phyloP scores from a whole-genome alignment of 208 protist species.

The Balamuthia mandrillaris region DNA sequence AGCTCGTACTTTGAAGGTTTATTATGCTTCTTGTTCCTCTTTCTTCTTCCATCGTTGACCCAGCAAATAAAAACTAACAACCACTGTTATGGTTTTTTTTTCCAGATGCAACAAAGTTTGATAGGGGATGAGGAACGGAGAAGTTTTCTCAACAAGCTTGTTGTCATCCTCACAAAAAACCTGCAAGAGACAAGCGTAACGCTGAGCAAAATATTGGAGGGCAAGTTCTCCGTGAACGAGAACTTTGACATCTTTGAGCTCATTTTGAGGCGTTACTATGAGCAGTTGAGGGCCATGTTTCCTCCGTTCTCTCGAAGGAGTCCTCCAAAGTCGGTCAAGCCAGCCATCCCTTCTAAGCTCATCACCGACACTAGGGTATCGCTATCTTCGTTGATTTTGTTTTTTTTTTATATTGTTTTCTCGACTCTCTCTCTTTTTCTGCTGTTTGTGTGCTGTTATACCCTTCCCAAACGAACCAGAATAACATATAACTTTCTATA shows the following conservation, averaged over 20 bases:
- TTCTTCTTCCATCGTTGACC: background rate
- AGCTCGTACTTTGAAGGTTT: background rate
- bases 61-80: background rate
- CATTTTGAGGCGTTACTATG: background rate
- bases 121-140: background rate
- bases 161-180: background rate
- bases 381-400: background rate
- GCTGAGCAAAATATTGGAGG: background rate
- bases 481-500: too few species aligned
- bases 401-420: background rate
- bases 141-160: background rate
- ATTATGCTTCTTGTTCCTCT: background rate
- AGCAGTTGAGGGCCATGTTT: constrained; percentile 4
- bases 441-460: background rate
- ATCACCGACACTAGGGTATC: background rate
- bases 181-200: background rate
- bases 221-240: background rate
- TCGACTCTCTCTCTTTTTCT: background rate
- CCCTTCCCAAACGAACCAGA: too few species aligned
- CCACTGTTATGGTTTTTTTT: too few species aligned
- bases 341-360: background rate
- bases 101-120: background rate
- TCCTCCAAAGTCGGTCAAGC: background rate
- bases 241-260: constrained; percentile 33
- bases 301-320: background rate